A percentile compares a stretch with the other conserved stretches of the same genome.
These are phyloP conservation scores for Ottelia alismoides DNA, from an alignment of 106 monocot species.

Conservation along the genomic window DNA sequence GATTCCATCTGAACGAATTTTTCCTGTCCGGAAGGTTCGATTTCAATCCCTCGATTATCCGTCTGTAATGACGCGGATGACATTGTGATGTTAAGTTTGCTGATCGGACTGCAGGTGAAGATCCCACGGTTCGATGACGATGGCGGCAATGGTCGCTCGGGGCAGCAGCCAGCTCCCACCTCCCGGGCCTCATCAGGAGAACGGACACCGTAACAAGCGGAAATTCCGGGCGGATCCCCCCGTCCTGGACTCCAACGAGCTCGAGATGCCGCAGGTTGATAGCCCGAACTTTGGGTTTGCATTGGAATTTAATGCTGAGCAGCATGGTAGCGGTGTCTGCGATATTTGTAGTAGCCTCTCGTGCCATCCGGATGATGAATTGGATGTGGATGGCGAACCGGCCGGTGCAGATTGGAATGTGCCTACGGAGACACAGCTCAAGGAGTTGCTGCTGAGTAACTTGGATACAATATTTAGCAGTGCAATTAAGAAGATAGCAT, in stretches of 20 bases:
- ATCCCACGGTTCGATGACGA: too few species aligned
- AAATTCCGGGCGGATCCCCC: constrained; percentile 81
- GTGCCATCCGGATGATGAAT: constrained; percentile 9
- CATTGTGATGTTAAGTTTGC: too few species aligned
- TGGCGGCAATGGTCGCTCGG: constrained; percentile 46
- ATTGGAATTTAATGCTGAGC: constrained; percentile 23
- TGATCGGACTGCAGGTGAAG: too few species aligned
- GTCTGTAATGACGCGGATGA: too few species aligned
- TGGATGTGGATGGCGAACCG: constrained; percentile 29
- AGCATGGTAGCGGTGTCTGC: constrained; percentile 24
- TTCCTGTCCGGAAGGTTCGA: too few species aligned
- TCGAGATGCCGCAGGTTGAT: constrained; percentile 14
- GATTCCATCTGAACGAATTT: too few species aligned
- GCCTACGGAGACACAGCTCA: constrained; percentile 44
- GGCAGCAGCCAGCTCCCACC: constrained; percentile 25
- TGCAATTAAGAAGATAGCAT: constrained; percentile 41
- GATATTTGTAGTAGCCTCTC: constrained; percentile 26
- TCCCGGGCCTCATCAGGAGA: constrained; percentile 44
- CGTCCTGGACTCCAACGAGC: constrained; percentile 16
- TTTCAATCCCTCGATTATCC: too few species aligned
- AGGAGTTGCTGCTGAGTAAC: constrained; percentile 52
- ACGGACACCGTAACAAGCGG: constrained; percentile 65
- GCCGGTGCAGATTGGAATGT: constrained; percentile 59
- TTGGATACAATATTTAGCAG: constrained; percentile 45
- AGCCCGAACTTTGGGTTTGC: constrained; percentile 28